Conservation (phyloP, 345 rosid genomes). For the Carallia pectinifolia region DNA sequence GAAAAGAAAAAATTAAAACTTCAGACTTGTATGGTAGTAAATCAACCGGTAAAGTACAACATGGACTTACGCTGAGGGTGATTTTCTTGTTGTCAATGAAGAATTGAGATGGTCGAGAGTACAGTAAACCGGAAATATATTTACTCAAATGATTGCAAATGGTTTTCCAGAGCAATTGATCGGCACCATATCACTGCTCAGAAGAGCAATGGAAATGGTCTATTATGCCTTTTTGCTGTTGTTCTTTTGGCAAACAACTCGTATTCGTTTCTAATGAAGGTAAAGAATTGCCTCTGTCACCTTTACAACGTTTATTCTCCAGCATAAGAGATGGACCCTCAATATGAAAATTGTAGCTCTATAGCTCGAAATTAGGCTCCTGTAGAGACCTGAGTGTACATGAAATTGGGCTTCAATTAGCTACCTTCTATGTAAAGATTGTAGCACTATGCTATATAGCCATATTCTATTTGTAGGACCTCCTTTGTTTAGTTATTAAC, state of each 20-base stretch:
- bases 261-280: constrained; percentile 47
- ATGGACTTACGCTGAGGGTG: background rate
- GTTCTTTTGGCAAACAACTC: constrained; percentile 34
- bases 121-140: constrained; percentile 37
- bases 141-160: constrained; percentile 43
- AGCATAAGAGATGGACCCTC: no score
- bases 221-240: constrained; percentile 33
- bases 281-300: constrained; percentile 6
- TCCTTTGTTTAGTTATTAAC: background rate
- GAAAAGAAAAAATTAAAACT: no score
- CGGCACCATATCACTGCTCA: constrained; percentile 53
- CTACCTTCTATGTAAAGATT: constrained; percentile 4
- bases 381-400: background rate
- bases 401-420: background rate
- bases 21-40: no score
- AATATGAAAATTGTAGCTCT: no score
- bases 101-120: constrained; percentile 37
- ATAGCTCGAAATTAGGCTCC: background rate
- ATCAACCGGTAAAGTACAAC: constrained; percentile 2
- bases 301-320: background rate
- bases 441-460: background rate
- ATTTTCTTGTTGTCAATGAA: background rate
- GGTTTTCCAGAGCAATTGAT: constrained; percentile 49
- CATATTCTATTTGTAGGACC: background rate
- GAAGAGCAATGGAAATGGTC: constrained; percentile 35